phyloP scores from a whole-genome alignment of 352 stramenopile genomes.

The Globisporangium viniferum region DNA sequence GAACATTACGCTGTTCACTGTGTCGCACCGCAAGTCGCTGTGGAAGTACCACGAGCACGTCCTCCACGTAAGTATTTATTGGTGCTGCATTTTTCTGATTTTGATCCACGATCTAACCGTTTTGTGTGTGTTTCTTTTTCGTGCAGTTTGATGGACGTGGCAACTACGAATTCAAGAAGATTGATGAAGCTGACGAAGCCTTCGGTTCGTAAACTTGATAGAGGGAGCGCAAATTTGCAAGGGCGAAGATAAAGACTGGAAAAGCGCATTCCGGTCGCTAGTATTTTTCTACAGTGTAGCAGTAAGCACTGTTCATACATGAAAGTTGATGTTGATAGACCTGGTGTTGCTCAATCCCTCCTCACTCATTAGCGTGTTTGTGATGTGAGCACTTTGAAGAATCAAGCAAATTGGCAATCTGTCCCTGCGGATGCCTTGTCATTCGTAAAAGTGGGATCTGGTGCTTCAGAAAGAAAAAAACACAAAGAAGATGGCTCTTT shows the following conservation, averaged over 20 bases:
- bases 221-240: not conserved
- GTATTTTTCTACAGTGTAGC: not conserved
- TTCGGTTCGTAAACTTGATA: conserved; percentile 60
- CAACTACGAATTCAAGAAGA: conserved; percentile 87
- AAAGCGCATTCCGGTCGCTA: not conserved
- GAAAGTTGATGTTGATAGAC: not conserved
- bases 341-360: not conserved
- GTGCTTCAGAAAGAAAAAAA: not conserved
- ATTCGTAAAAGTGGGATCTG: not conserved
- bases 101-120: conserved; percentile 5
- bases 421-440: not conserved
- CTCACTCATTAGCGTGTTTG: not conserved
- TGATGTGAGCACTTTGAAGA: not conserved
- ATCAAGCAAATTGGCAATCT: not conserved
- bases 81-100: not conserved
- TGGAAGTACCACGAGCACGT: conserved; percentile 90
- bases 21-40: conserved; percentile 88
- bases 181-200: conserved; percentile 68
- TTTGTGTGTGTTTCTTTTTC: not conserved
- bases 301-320: conserved; percentile 7
- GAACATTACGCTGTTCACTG: conserved; percentile 91
- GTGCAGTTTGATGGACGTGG: conserved; percentile 79
- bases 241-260: conserved; percentile 2
- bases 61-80: conserved; percentile 49
- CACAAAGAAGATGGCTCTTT: not conserved